Evolutionary conservation across 768 basidiomycete genomes (phyloP).

Genomic region (Mycena belliarum): DNA sequence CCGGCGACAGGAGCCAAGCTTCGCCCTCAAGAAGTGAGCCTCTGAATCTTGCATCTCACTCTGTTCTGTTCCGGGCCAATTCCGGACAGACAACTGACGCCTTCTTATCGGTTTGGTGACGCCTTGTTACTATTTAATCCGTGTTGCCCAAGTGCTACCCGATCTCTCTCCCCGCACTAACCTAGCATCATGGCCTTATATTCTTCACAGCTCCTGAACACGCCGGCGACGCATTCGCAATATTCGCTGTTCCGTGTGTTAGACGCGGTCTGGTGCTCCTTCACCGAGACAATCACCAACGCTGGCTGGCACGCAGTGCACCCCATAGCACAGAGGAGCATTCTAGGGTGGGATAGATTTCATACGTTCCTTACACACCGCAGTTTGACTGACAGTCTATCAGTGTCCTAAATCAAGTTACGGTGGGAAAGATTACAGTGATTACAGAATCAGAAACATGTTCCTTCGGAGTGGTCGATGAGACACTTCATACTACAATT

Average conservation of each 20-base stretch:
- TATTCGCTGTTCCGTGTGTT: constrained; percentile 17
- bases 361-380: not conserved
- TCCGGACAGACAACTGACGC: too few species aligned
- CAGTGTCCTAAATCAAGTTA: constrained; percentile 14
- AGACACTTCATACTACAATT: constrained; percentile 6
- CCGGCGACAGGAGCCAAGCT: too few species aligned
- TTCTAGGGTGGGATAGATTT: constrained; percentile 5
- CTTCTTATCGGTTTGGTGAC: too few species aligned
- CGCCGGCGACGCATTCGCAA: constrained; percentile 16
- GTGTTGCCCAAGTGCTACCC: too few species aligned
- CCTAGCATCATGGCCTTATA: constrained; percentile 9
- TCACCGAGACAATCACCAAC: constrained; percentile 12
- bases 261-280: constrained; percentile 12
- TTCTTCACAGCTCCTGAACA: constrained; percentile 19
- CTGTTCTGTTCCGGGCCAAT: too few species aligned
- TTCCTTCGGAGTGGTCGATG: constrained; percentile 1
- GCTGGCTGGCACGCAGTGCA: constrained; percentile 9
- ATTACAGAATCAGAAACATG: not conserved
- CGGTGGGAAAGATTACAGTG: constrained; percentile 13
- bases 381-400: not conserved
- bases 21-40: too few species aligned
- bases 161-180: too few species aligned
- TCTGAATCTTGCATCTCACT: too few species aligned
- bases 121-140: too few species aligned
- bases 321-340: constrained; percentile 5